Percentiles rank a stretch among this genome's conserved stretches.
These are phyloP conservation scores for Zarea fungicola DNA, from an alignment of 2,329 filamentous ascomycete genomes.

Conservation along the genomic window DNA sequence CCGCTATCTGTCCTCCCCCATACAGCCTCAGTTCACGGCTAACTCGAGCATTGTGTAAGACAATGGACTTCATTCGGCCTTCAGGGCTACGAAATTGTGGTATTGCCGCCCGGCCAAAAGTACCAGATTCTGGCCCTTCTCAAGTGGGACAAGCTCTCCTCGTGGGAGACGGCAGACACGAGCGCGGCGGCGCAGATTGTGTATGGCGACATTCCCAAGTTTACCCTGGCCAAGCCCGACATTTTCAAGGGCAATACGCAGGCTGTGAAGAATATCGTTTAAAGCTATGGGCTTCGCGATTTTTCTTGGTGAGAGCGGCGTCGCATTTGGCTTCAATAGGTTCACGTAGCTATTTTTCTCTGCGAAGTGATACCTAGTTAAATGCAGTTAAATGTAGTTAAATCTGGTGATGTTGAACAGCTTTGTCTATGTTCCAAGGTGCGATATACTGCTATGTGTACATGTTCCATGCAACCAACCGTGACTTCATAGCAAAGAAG, in stretches of 20 bases:
- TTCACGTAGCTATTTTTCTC: no score
- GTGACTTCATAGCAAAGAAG: no score
- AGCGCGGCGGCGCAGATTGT: conserved; percentile 5
- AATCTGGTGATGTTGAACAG: no score
- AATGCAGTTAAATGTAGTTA: no score
- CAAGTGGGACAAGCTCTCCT: conserved; percentile 5
- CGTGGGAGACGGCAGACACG: neutral
- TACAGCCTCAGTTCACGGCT: no score
- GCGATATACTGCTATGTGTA: no score
- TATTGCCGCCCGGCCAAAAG: neutral
- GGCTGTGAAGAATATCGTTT: neutral
- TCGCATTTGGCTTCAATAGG: no score
- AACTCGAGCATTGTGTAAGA: neutral
- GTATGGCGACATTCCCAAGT: conserved; percentile 13
- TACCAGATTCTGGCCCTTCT: conserved; percentile 14
- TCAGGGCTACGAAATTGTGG: conserved; percentile 19
- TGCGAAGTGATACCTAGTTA: no score
- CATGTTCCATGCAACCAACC: no score
- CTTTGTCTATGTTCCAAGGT: no score
- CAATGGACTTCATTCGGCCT: conserved; percentile 12
- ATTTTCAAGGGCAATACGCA: neutral
- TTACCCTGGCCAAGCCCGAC: conserved; percentile 12
- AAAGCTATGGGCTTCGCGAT: neutral
- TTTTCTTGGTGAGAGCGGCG: no score
- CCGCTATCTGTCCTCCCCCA: no score